Evolutionary conservation across 1,139 yeast species (phyloP), one percentile per base, ranked within the genome.

Genomic region (Diutina ranongensis): DNA sequence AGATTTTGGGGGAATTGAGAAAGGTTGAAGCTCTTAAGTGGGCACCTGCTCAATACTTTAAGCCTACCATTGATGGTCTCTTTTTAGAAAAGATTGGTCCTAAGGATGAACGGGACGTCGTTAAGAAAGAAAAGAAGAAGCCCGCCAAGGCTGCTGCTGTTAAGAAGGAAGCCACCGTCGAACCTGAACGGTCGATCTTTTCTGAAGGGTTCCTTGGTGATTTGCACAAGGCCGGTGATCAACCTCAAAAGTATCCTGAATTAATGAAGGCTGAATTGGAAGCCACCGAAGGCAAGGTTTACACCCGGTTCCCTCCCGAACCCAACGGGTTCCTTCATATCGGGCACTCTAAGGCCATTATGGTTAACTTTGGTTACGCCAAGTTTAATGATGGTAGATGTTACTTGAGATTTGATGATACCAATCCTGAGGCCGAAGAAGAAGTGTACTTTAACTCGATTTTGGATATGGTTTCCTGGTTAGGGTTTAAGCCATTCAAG

Each of bases 391-490:
- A 77, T 49, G 99, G 98, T 52, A 73, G 78, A 49, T 89, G 97
- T 64, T 87, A 88, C 62, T 72, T 94, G 60, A 78, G 99, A 63
- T 94, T 80, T 55, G 99, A 94, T 64, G 99, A 94, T 59, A 94
- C 99, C 40, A 94, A 94, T 59, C 99, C 99, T 2, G 97, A 89
- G 64, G 96, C 97, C 42, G 99, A 94, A 65, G 97, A 94, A 55
- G 97, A 87, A 56, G 80, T 80, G 49, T 94, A 83, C 60, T 87
- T 92, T 63, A 78, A 77, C 53, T 82, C 95, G 40, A 94, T 94
- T 51, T 71, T 77, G 58, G 83, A 81, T 52, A 85, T 89, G 76
- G 82, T 94, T 45, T 74, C 74, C 49, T 92, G 98, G 98, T 74
- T 94, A 49, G 98, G 98, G 10, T 92, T 87, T 60, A 66, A 72